Evolutionary conservation across 805 yeast genomes (phyloP).

Genomic region (Starmerella asiatica): DNA sequence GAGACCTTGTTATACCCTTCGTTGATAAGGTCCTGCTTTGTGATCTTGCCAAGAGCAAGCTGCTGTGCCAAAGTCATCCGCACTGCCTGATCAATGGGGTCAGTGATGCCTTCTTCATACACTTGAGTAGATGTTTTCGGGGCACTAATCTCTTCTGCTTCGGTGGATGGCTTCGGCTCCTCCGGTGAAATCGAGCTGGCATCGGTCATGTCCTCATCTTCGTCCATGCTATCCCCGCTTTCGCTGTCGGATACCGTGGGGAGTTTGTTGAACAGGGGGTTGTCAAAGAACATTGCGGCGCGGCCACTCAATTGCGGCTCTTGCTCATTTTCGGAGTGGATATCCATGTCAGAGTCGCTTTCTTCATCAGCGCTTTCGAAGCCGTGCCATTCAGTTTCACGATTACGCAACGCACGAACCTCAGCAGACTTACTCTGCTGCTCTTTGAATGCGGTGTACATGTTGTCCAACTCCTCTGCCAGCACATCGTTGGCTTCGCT

Average conservation of each 20-base stretch:
- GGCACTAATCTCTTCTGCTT: constrained; percentile 12
- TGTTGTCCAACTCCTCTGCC: constrained; percentile 68
- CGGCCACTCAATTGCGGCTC: constrained; percentile 24
- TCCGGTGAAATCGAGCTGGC: constrained; percentile 7
- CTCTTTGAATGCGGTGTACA: constrained; percentile 60
- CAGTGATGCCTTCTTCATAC: constrained; percentile 21
- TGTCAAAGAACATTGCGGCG: constrained; percentile 30
- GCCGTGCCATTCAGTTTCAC: constrained; percentile 33
- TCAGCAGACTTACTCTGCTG: constrained; percentile 34
- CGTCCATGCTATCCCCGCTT: constrained; percentile 16
- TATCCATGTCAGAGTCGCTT: constrained; percentile 19
- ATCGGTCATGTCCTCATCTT: constrained; percentile 1
- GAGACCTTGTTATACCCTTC: constrained; percentile 89
- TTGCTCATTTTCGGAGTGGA: constrained; percentile 14
- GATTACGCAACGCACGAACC: constrained; percentile 37
- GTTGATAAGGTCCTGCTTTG: constrained; percentile 72
- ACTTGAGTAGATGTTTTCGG: constrained; percentile 9
- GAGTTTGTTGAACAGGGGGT: constrained; percentile 27
- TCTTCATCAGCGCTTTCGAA: constrained; percentile 25
- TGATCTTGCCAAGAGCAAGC: constrained; percentile 76
- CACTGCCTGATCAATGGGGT: constrained; percentile 26
- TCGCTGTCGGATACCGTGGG: constrained; percentile 20
- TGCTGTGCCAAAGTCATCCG: constrained; percentile 93
- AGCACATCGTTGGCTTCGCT: constrained; percentile 38
- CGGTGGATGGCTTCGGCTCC: constrained; percentile 6